Evolutionary conservation across 202 grass and related monocot species (phyloP).

Genomic region (Hordeum pubiflorum): DNA sequence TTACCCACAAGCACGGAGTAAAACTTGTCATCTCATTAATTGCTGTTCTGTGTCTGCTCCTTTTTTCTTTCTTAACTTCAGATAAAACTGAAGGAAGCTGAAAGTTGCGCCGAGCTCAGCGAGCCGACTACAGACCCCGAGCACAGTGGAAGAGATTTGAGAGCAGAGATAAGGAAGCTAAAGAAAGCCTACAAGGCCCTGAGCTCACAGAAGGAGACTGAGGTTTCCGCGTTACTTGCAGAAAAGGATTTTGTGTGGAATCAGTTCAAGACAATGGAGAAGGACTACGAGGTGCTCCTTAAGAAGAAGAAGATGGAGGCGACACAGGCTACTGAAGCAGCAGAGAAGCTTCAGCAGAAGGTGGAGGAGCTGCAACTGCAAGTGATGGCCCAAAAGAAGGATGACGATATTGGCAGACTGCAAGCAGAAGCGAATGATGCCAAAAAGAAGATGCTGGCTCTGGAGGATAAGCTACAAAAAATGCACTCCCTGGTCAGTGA

Average conservation of each 20-base stretch:
- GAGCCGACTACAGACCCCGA: conserved; percentile 8
- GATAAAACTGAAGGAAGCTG: conserved; percentile 40
- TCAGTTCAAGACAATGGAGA: conserved; percentile 63
- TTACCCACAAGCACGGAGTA: not conserved
- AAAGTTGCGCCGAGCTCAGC: not conserved
- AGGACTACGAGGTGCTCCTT: conserved; percentile 25
- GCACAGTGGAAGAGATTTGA: conserved; percentile 24
- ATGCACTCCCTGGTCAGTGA: conserved; percentile 22
- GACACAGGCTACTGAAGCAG: conserved; percentile 39
- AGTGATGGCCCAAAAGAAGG: conserved; percentile 35
- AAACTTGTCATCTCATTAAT: not conserved
- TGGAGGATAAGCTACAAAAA: conserved; percentile 29
- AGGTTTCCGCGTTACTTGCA: conserved; percentile 38
- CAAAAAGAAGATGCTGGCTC: conserved; percentile 20
- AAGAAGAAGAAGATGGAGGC: conserved; percentile 43
- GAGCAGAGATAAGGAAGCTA: conserved; percentile 44
- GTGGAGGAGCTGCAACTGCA: conserved; percentile 37
- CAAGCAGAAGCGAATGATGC: conserved; percentile 22
- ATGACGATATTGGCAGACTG: conserved; percentile 33
- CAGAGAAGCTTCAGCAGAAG: conserved; percentile 36
- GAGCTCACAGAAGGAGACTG: conserved; percentile 49
- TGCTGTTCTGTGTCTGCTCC: not conserved
- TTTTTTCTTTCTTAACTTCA: conserved; percentile 31
- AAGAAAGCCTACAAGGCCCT: conserved; percentile 54
- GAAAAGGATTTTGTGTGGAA: conserved; percentile 78